Evolutionary conservation across 2,329 filamentous ascomycete species (phyloP).

Genomic region (Aspergillus carbonarius): DNA sequence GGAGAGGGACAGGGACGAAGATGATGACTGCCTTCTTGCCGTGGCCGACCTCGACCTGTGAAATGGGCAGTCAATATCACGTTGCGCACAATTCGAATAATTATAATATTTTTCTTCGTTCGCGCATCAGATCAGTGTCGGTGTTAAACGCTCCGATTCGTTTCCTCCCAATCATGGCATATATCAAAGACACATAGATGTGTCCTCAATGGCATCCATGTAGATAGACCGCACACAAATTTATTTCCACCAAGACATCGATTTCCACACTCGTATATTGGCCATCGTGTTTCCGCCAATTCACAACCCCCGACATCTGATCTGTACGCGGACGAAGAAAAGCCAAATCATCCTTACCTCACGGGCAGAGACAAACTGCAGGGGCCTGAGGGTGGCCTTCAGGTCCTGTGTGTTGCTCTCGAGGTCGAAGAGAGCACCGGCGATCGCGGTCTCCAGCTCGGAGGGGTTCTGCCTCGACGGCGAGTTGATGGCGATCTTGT

Average conservation of each 20-base stretch:
- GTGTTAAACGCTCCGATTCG: not conserved
- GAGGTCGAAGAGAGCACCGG: conserved; percentile 95
- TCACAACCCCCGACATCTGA: not conserved
- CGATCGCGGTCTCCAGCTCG: conserved; percentile 96
- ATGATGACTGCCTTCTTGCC: conserved; percentile 99
- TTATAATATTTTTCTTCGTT: not conserved
- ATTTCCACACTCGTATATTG: not conserved
- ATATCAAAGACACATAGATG: not conserved
- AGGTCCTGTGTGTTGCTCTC: conserved; percentile 99
- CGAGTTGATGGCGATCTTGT: conserved; percentile 99
- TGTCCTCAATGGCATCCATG: not conserved
- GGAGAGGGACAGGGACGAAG: conserved; percentile 99
- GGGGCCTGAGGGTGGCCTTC: conserved; percentile 90
- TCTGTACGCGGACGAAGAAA: conserved; percentile 1
- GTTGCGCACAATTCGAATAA: conserved; percentile 6
- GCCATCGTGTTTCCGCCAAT: not conserved
- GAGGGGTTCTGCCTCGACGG: conserved; percentile 93
- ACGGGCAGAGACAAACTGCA: conserved; percentile 98
- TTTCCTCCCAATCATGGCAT: not conserved
- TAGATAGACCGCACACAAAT: not conserved
- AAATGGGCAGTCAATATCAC: conserved; percentile 37
- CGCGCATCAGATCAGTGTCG: not conserved
- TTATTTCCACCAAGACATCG: not conserved
- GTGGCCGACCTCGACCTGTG: conserved; percentile 98
- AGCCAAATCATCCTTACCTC: conserved; percentile 71